Evolutionary conservation across 176 grass and related monocot genomes (phyloP).

Genomic region (Leersia perrieri): DNA sequence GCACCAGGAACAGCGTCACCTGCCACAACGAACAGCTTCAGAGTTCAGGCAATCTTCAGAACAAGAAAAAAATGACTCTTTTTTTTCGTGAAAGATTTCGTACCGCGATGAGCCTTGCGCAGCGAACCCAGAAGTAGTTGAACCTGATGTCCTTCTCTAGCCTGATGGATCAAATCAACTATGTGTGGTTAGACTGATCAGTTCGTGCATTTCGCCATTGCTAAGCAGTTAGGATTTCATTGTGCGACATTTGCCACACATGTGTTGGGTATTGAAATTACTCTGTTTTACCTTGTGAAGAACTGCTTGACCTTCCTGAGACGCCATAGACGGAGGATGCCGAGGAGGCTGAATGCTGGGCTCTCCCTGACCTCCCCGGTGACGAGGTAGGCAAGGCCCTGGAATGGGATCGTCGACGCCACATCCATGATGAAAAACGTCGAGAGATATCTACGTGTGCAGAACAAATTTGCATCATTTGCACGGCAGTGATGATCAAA

Average conservation of each 20-base stretch:
- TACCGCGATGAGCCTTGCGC: constrained; percentile 60
- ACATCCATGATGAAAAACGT: constrained; percentile 96
- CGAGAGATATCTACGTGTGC: constrained; percentile 58
- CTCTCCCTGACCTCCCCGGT: constrained; percentile 60
- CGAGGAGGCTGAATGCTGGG: constrained; percentile 62
- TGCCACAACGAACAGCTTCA: neutral
- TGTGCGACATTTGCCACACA: neutral
- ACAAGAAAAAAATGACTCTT: neutral
- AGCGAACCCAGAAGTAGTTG: constrained; percentile 97
- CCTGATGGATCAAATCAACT: constrained; percentile 25
- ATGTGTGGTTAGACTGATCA: neutral
- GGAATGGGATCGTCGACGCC: constrained; percentile 83
- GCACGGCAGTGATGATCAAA: neutral
- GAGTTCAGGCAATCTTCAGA: neutral
- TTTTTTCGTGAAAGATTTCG: neutral
- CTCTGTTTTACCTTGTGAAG: constrained; percentile 69
- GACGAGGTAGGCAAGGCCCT: constrained; percentile 68
- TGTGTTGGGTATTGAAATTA: neutral
- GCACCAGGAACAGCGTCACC: constrained; percentile 93
- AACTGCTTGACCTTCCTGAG: constrained; percentile 87
- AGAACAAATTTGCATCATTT: neutral
- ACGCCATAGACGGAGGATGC: constrained; percentile 83
- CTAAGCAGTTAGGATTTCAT: neutral
- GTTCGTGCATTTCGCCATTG: neutral
- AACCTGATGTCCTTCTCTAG: constrained; percentile 97